Evolutionary conservation across 2,329 filamentous ascomycete species (phyloP).

Genomic region (Fusarium sp.): DNA sequence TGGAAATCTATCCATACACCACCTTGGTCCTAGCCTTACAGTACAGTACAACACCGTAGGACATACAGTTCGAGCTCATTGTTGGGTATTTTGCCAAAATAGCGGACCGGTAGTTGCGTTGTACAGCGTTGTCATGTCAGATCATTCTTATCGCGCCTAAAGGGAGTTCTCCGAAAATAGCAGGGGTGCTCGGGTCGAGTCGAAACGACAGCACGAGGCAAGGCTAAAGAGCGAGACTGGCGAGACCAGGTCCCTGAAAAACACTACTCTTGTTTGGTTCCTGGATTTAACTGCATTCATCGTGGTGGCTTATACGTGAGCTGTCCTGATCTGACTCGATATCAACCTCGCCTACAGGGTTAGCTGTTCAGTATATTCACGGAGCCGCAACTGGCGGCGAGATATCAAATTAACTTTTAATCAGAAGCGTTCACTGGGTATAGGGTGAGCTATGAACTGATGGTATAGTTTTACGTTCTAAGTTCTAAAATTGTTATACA

Average conservation of each 20-base stretch:
- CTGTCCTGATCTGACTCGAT: conserved; percentile 8
- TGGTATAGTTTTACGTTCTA: neutral
- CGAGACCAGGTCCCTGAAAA: conserved; percentile 12
- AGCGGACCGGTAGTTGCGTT: conserved; percentile 40
- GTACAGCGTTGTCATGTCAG: conserved; percentile 36
- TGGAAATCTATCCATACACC: conserved; percentile 23
- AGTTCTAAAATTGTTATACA: conserved; percentile 15
- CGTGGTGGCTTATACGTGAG: neutral
- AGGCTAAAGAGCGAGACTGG: neutral
- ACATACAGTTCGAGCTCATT: neutral
- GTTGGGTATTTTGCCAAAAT: conserved; percentile 9
- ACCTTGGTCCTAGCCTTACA: conserved; percentile 14
- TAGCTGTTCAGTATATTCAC: neutral
- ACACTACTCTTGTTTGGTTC: conserved; percentile 3
- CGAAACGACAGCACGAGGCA: neutral
- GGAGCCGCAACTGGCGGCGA: neutral
- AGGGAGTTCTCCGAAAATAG: conserved; percentile 31
- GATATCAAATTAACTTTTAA: neutral
- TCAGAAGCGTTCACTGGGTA: neutral
- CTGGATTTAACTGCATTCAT: conserved; percentile 1
- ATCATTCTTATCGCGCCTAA: conserved; percentile 46
- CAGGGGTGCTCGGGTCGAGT: conserved; percentile 14
- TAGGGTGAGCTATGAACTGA: neutral
- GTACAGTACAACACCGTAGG: neutral
- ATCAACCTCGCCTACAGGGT: conserved; percentile 5